Evolutionary conservation across 176 grass and related monocot species (phyloP).

Genomic region (sorghum (Sorghum bicolor)): Sorghum_bicolor_NCBIv3 NC_012878.2:57029001-57029500

Average conservation of each 20-base stretch:
- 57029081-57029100: background rate
- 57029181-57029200: background rate
- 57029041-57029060: background rate
- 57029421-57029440: background rate
- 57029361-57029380: background rate
- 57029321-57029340: background rate
- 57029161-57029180: background rate
- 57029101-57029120: background rate
- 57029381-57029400: background rate
- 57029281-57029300: background rate
- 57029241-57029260: background rate
- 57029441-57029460: constrained; percentile 76
- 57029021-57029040: background rate
- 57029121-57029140: background rate
- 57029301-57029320: background rate
- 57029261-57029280: background rate
- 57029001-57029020: background rate
- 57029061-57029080: background rate
- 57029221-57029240: background rate
- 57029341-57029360: background rate
- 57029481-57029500: constrained; percentile 90
- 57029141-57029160: constrained; percentile 5
- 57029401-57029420: background rate
- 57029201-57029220: background rate
- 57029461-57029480: constrained; percentile 93